Evolutionary conservation across 1,284 basidiomycete species (phyloP), one percentile per base, ranked within the genome.

Genomic region (Coniferiporia sulphurascens): DNA sequence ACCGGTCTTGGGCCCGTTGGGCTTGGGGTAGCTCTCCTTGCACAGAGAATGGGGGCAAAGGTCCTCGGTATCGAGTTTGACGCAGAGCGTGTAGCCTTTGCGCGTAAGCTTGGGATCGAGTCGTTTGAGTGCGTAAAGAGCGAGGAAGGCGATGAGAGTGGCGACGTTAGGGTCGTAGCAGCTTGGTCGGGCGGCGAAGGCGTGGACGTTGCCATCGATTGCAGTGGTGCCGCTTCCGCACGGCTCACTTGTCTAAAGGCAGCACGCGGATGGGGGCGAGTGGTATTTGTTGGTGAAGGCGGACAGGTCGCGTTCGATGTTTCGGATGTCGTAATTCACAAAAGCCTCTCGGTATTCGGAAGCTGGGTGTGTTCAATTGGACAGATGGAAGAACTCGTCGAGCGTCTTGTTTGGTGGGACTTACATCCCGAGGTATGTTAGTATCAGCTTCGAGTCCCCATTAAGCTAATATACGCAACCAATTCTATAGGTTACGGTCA

Each of bases 321-420:
- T 6, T 63, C 62, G n/a, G 51, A 60, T 8, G 55, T 61, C 19
- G 59, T 63, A 0, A 63, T 63, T 15, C 62, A 63, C 45, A 63
- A 63, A 48, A 60, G 52, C 52, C 43, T 63, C 19, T 46, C 62
- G 10, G 38, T 63, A 13, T 55, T 48, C 46, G 62, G 62, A n/a
- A 63, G 62, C 35, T 63, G 62, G 62, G 62, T 63, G 5, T 63
- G 62, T 41, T 63, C 62, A 22, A 61, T 60, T 27, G 53, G 55
- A 4, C 59, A 63, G 46, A 63, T 63, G 62, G 62, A 63, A 27
- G 62, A 63, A 35, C 48, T 63, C 2, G 59, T 61, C 10, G 58
- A 63, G 32, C 55, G 50, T 10, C 48, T 63, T 1, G 62, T 63
- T 3, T 19, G 49, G 38, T 63, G 62, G 62, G 17, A 58, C 15